Evolutionary conservation across 805 yeast species (phyloP), one percentile per base, ranked within the genome.

Genomic region (Clavispora phyllophila): DNA sequence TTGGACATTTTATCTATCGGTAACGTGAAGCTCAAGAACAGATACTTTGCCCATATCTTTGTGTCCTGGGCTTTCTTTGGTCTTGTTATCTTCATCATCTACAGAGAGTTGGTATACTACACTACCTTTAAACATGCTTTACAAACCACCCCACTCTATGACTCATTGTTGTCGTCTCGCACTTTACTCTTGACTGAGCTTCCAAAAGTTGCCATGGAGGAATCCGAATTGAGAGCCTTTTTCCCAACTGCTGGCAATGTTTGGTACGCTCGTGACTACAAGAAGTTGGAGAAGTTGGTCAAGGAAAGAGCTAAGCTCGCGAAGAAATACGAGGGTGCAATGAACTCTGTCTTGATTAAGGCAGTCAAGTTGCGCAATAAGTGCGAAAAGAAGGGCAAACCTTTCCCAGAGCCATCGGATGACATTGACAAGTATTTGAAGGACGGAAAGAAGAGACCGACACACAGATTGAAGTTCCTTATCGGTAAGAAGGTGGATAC

Each of bases 401-500:
- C 75, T 10, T 58, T 69, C 17, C 82, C 84, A 17, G 73, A 71
- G 48, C 82, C 84, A 4, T 74, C 69, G 41, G 72, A 81, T 56
- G 82, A 75, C 47, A 55, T 82, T 37, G 70, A 73, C 48, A 70
- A 79, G 35, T 88, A 86, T 61, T 79, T 88, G 47, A 83, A 84
- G 64, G 72, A 68, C 45, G 73, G 72, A 32, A 68, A 68, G 52
- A 89, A 88, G 70, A 77, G 91, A 53, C 97, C 97, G 37, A 82
- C 87, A 26, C 91, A 87, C 64, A 78, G 78, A 49, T 73, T 88
- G 54, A 78, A 77, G 56, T 80, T 79, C 43, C 63, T 85, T 45
- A 72, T 83, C 53, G 95, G 96, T 45, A 65, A 85, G 65, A 90
- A 90, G 66, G 96, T 90, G 43, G 83, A 84, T 55, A 84, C 96